Conservation (phyloP, 2,329 filamentous ascomycete genomes). For the Botrytis porri region DNA sequence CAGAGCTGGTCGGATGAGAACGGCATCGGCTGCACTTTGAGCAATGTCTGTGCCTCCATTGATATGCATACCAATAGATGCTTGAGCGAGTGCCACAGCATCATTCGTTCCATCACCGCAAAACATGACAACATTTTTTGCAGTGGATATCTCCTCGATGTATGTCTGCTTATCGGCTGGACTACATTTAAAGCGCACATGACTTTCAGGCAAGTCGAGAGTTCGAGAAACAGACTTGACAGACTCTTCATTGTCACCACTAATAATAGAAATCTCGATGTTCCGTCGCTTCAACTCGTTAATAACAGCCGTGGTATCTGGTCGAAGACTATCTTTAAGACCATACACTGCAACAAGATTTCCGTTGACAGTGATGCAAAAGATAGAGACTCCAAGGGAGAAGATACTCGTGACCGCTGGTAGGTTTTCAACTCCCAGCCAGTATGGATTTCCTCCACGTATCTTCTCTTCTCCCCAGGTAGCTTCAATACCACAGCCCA, state of each 20-base stretch:
- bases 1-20: conserved; percentile 59
- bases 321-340: no score
- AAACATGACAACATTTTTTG: conserved; percentile 55
- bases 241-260: conserved; percentile 45
- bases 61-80: conserved; percentile 70
- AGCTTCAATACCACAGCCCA: conserved; percentile 48
- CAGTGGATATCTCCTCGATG: conserved; percentile 21
- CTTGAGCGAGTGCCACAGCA: conserved; percentile 67
- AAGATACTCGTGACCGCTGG: no score
- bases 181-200: conserved; percentile 38
- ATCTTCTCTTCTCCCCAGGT: neutral
- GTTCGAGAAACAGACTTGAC: conserved; percentile 47
- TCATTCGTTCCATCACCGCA: conserved; percentile 80
- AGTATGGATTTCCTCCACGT: no score
- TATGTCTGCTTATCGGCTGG: conserved; percentile 38
- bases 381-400: no score
- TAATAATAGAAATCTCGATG: conserved; percentile 35
- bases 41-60: conserved; percentile 62
- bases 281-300: no score
- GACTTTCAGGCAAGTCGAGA: conserved; percentile 25
- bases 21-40: conserved; percentile 63
- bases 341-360: no score
- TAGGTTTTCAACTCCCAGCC: no score
- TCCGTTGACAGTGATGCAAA: no score
- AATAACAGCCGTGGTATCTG: no score